Evolutionary conservation across 495 filamentous ascomycete species (phyloP).

Genomic region (Extremus antarcticus): DNA sequence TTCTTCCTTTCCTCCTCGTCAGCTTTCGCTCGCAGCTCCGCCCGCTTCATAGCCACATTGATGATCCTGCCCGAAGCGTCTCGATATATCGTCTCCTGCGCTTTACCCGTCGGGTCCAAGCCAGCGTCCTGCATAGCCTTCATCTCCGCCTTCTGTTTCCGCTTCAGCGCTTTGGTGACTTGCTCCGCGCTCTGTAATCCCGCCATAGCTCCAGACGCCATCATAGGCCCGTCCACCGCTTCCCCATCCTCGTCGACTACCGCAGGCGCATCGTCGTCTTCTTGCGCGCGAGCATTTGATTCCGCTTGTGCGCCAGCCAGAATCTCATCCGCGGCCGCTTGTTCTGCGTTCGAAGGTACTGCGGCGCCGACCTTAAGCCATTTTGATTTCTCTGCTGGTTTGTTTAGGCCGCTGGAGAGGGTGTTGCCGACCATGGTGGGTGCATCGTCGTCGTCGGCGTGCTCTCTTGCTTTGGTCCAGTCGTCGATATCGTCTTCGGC

Average conservation of each 20-base stretch:
- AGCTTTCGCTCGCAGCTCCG: slow-evolving; percentile 63
- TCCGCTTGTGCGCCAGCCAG: slow-evolving; percentile 63
- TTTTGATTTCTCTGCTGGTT: slow-evolving; percentile 59
- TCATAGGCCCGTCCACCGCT: slow-evolving; percentile 36
- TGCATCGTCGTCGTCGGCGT: slow-evolving; percentile 38
- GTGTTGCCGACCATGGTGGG: slow-evolving; percentile 28
- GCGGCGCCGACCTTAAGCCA: slow-evolving; percentile 63
- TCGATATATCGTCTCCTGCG: slow-evolving; percentile 77
- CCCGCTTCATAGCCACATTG: slow-evolving; percentile 79
- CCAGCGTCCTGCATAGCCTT: slow-evolving; percentile 39
- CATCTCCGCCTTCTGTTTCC: slow-evolving; percentile 36
- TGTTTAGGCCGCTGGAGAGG: slow-evolving; percentile 50
- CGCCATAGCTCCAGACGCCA: slow-evolving; percentile 77
- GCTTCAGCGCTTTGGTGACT: slow-evolving; percentile 61
- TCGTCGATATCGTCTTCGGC: slow-evolving; percentile 79
- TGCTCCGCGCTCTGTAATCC: slow-evolving; percentile 75
- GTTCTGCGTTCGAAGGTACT: slow-evolving; percentile 39
- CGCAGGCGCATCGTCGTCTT: slow-evolving; percentile 35
- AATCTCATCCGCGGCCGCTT: slow-evolving; percentile 71
- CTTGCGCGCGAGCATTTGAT: slow-evolving; percentile 33
- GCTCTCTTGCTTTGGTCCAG: slow-evolving; percentile 40
- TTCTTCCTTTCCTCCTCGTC: slow-evolving; percentile 58
- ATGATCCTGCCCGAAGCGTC: slow-evolving; percentile 88
- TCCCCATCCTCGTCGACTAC: slow-evolving; percentile 27
- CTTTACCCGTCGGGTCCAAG: slow-evolving; percentile 32